Evolutionary conservation across 2,329 filamentous ascomycete species (phyloP), one percentile per base, ranked within the genome.

Genomic region (Pseudocercospora vitis): DNA sequence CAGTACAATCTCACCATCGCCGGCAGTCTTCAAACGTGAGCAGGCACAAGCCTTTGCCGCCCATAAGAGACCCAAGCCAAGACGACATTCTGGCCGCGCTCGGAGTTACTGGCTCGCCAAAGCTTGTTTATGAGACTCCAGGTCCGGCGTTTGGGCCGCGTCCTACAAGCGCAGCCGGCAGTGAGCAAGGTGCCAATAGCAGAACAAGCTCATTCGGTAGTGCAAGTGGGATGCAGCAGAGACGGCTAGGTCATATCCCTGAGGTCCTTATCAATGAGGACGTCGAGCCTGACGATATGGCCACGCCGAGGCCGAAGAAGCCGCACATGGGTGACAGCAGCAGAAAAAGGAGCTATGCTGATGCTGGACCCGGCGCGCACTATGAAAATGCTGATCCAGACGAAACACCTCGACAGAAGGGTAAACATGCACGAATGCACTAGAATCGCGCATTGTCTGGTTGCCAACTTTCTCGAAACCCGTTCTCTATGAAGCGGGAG

Each of bases 41-140:
- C 7, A 56, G 57, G 35, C 68, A 59, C 21, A 62, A 62, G 35
- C 58, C 62, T 3, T 55, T 68, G 5, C 58, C 61, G 33, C 59
- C 62, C 8, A 55, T 68, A 14, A 62, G 61, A 14, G 67, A 68
- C 50, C 53, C 56, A 37, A 56, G 48, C 2, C 66, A 71, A 56
- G 70, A 73, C 52, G 67, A 68, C 24, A 63, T 72, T 11, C 64
- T 73, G 26, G 69, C 69, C 2, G 60, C 61, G 5, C 60, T 73
- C 12, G 70, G 70, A 9, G 70, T 73, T 7, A 69, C 67, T 19
- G 70, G 70, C 18, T 68, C 67, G 12, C 68, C 70, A 5, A 71
- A 69, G 54, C 55, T 65, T 14, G 68, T 72, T 24, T 71, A 69
- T 53, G 60, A 70, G 52, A 72, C 70, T 14, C 70, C 70, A 18